Percentiles rank a stretch among this genome's conserved stretches.
Evolutionary conservation across 805 yeast species (phyloP).

Genomic region (Isabelozyma rhagii): DNA sequence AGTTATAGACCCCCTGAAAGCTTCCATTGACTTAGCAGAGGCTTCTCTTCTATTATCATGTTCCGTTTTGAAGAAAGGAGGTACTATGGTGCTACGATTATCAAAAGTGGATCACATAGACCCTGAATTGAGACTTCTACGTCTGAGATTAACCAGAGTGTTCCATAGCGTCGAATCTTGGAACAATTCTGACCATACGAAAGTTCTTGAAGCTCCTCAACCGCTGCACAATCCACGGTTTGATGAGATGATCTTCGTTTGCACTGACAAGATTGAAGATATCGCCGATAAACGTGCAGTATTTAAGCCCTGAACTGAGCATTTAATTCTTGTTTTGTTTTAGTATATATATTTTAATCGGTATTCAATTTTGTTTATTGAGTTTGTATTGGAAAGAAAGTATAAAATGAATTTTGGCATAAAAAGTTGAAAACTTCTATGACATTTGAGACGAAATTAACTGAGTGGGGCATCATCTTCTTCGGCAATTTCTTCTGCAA

Average conservation of each 20-base stretch:
- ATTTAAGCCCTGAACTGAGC: background rate
- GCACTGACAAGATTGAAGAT: constrained; percentile 21
- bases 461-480: background rate
- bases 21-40: constrained; percentile 38
- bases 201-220: background rate
- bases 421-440: background rate
- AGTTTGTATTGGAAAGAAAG: background rate
- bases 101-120: constrained; percentile 21
- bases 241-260: constrained; percentile 24
- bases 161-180: constrained; percentile 24
- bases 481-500: constrained; percentile 1
- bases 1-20: constrained; percentile 19
- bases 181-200: constrained; percentile 5
- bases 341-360: too few species aligned
- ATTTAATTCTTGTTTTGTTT: too few species aligned
- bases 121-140: constrained; percentile 24
- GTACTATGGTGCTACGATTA: constrained; percentile 30
- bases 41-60: constrained; percentile 33
- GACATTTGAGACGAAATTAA: background rate
- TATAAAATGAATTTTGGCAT: background rate
- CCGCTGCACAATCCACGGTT: background rate
- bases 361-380: too few species aligned
- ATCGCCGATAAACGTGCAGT: constrained; percentile 1
- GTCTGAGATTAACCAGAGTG: constrained; percentile 17
- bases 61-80: constrained; percentile 23